Percentiles rank a stretch among this genome's conserved stretches.
Conservation (phyloP, 2,329 filamentous ascomycete genomes). For the Didymella lethalis region DNA sequence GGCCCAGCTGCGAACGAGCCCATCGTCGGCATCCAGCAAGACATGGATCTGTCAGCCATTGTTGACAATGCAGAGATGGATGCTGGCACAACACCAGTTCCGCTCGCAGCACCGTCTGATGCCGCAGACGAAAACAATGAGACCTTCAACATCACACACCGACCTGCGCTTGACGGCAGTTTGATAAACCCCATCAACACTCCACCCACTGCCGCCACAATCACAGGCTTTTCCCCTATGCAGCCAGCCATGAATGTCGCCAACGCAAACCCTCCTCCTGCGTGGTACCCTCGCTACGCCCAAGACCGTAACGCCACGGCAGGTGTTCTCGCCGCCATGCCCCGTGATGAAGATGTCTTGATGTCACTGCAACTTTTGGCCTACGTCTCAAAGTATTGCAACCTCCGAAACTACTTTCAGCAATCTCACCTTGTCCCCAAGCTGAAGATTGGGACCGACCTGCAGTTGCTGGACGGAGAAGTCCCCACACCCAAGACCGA, state of each 20-base stretch:
- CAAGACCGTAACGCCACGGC: slow-evolving; percentile 73
- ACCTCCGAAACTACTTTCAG: slow-evolving; percentile 93
- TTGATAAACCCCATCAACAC: slow-evolving; percentile 75
- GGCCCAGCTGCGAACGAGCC: slow-evolving; percentile 74
- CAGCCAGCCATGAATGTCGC: slow-evolving; percentile 72
- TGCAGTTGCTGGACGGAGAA: slow-evolving; percentile 79
- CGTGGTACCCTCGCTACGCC: slow-evolving; percentile 79
- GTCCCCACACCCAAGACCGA: slow-evolving; percentile 46
- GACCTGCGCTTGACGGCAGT: slow-evolving; percentile 82
- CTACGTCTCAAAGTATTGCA: slow-evolving; percentile 99
- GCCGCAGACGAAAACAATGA: slow-evolving; percentile 76
- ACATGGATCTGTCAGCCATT: slow-evolving; percentile 88
- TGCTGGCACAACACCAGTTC: slow-evolving; percentile 71
- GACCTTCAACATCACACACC: slow-evolving; percentile 93
- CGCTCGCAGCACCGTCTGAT: slow-evolving; percentile 80
- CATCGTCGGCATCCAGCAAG: slow-evolving; percentile 78
- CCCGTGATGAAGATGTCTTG: slow-evolving; percentile 93
- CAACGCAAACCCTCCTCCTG: slow-evolving; percentile 78
- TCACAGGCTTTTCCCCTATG: slow-evolving; percentile 74
- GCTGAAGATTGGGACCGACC: slow-evolving; percentile 86
- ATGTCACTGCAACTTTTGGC: slow-evolving; percentile 97
- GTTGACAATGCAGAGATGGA: slow-evolving; percentile 82
- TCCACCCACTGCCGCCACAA: slow-evolving; percentile 67
- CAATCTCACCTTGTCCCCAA: slow-evolving; percentile 91
- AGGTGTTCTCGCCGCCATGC: slow-evolving; percentile 87